A percentile compares a stretch with the other conserved stretches of the same genome.
phyloP scores from a whole-genome alignment of 495 filamentous ascomycete species.

The Neurospora sp. region DNA sequence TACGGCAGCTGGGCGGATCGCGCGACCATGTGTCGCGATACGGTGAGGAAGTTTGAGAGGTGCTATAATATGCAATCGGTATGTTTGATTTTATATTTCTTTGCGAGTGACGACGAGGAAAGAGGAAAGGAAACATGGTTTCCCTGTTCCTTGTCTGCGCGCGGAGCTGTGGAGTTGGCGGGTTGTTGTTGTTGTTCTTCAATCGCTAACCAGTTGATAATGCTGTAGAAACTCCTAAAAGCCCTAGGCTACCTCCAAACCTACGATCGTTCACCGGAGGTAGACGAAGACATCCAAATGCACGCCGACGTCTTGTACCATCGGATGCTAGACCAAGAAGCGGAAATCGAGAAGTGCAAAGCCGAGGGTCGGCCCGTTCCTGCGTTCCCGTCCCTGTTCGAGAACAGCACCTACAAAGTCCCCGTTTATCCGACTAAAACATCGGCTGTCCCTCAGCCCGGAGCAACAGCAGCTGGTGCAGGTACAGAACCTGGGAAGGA shows the following conservation, averaged over 20 bases:
- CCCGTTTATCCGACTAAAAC: conserved; percentile 13
- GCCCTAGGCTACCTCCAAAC: conserved; percentile 78
- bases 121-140: background rate
- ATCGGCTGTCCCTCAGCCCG: conserved; percentile 1
- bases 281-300: conserved; percentile 90
- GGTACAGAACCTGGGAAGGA: background rate
- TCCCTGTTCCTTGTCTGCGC: background rate
- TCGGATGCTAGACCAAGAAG: conserved; percentile 70
- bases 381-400: conserved; percentile 32
- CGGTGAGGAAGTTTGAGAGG: conserved; percentile 60
- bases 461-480: background rate
- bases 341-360: conserved; percentile 54
- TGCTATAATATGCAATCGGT: conserved; percentile 80
- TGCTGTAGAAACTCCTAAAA: conserved; percentile 66
- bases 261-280: conserved; percentile 49
- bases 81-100: conserved; percentile 17
- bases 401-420: conserved; percentile 21
- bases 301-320: conserved; percentile 86
- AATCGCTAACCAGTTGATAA: background rate
- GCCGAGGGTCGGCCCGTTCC: conserved; percentile 46
- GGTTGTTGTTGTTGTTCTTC: background rate
- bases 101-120: background rate
- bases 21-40: conserved; percentile 61
- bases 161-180: background rate
- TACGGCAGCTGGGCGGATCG: conserved; percentile 48